These are phyloP conservation scores for Colletotrichum tabaci DNA, from an alignment of 2,329 filamentous ascomycete species.

Conservation along the genomic window DNA sequence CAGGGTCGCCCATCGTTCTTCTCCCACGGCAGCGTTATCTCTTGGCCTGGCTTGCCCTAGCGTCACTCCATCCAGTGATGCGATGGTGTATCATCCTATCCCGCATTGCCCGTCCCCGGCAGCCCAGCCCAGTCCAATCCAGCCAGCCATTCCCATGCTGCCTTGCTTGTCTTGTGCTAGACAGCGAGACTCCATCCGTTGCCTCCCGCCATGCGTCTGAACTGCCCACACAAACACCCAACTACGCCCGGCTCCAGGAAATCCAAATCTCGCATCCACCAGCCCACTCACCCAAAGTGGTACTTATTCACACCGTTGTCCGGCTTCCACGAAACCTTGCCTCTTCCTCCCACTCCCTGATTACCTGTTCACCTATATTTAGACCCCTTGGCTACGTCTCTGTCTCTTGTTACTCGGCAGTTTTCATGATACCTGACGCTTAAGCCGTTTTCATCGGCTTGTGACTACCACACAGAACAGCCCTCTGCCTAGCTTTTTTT, in stretches of 20 bases:
- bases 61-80: slow-evolving; percentile 13
- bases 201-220: slow-evolving; percentile 22
- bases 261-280: slow-evolving; percentile 31
- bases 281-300: slow-evolving; percentile 10
- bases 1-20: slow-evolving; percentile 8
- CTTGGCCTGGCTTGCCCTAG: slow-evolving; percentile 1
- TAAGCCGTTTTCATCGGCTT: slow-evolving; percentile 3
- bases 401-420: neutral
- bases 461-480: slow-evolving; percentile 8
- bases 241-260: slow-evolving; percentile 33
- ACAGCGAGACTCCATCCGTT: slow-evolving; percentile 25
- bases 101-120: neutral
- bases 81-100: slow-evolving; percentile 10
- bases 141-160: neutral
- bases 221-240: slow-evolving; percentile 34
- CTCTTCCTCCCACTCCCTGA: neutral
- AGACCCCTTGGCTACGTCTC: neutral
- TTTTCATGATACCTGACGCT: slow-evolving; percentile 2
- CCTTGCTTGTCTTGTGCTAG: slow-evolving; percentile 20
- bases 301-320: slow-evolving; percentile 31
- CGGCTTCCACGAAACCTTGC: neutral
- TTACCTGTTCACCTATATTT: neutral
- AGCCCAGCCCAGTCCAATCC: neutral
- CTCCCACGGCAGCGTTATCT: neutral
- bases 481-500: neutral